Evolutionary conservation across 768 basidiomycete genomes (phyloP).

Genomic region (Macrocybe gigantea): DNA sequence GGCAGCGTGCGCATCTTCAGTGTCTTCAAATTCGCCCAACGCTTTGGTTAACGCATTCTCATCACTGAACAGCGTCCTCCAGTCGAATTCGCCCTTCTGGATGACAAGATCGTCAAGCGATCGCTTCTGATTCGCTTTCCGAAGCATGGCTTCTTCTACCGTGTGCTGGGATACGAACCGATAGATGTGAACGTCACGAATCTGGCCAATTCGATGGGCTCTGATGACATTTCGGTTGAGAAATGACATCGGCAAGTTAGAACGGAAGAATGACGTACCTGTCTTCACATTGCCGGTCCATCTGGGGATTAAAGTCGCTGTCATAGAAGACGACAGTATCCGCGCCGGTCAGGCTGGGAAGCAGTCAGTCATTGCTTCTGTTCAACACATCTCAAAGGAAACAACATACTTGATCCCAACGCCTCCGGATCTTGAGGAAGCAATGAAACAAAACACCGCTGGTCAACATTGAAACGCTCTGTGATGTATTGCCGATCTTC

Average conservation of each 20-base stretch:
- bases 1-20: conserved; percentile 81
- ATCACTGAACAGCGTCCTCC: conserved; percentile 78
- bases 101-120: conserved; percentile 88
- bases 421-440: conserved; percentile 72
- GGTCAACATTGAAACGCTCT: conserved; percentile 80
- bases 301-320: conserved; percentile 95
- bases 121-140: conserved; percentile 97
- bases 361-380: not conserved
- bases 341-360: conserved; percentile 67
- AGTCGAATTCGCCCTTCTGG: conserved; percentile 91
- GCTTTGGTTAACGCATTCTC: conserved; percentile 63
- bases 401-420: conserved; percentile 87
- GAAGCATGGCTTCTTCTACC: conserved; percentile 94
- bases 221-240: conserved; percentile 28
- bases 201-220: conserved; percentile 97
- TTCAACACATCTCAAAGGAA: conserved; percentile 12
- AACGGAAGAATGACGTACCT: conserved; percentile 36
- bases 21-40: conserved; percentile 82
- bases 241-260: not conserved
- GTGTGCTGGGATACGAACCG: conserved; percentile 87
- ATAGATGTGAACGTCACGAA: conserved; percentile 94
- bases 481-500: conserved; percentile 91
- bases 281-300: conserved; percentile 97
- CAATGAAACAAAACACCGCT: conserved; percentile 85
- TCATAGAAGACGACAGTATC: conserved; percentile 98